phyloP scores from a whole-genome alignment of 257 asterid species.

The Buddleja alternifolia region DNA sequence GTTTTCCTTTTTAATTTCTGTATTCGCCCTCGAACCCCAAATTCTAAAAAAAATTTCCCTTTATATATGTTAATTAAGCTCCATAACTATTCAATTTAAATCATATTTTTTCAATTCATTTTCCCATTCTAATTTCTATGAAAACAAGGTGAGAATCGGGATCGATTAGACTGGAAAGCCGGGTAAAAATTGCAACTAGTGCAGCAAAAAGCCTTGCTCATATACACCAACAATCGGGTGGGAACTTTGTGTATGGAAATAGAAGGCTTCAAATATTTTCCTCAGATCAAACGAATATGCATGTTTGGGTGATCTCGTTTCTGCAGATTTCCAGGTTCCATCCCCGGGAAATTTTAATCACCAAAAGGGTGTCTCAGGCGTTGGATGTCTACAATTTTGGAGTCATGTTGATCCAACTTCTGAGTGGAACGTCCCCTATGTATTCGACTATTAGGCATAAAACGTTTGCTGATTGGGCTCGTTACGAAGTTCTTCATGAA shows the following conservation, averaged over 20 bases:
- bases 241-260: slow-evolving; percentile 34
- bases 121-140: no score
- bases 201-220: no score
- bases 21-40: no score
- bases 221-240: no score
- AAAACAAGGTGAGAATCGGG: no score
- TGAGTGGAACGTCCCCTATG: slow-evolving; percentile 31
- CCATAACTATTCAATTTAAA: no score
- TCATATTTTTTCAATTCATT: no score
- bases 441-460: neutral
- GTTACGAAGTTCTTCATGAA: slow-evolving; percentile 1
- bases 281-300: slow-evolving; percentile 35
- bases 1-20: no score
- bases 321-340: neutral
- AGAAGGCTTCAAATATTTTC: slow-evolving; percentile 37
- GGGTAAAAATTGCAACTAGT: no score
- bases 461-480: slow-evolving; percentile 11
- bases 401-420: slow-evolving; percentile 32
- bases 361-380: neutral
- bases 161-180: no score
- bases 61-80: no score
- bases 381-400: slow-evolving; percentile 38
- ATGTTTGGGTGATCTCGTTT: neutral
- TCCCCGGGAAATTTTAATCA: neutral
- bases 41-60: no score